These are phyloP conservation scores for Colletotrichum shisoi DNA, from an alignment of 2,329 filamentous ascomycete genomes.

Conservation along the genomic window DNA sequence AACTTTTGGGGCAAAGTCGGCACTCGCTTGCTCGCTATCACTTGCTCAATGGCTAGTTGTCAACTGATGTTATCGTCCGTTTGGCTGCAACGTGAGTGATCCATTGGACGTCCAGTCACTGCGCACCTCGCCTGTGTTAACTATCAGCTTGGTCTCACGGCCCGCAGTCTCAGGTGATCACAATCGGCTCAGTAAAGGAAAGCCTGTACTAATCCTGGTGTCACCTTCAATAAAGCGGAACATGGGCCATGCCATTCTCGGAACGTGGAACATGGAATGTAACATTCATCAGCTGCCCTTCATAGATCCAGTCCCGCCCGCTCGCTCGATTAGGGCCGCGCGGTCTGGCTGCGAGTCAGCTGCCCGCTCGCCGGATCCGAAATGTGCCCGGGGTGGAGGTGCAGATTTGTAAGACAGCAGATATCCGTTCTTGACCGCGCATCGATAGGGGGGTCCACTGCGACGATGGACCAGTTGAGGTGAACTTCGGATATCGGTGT, in stretches of 20 bases:
- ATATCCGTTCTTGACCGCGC: not conserved
- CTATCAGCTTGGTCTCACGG: not conserved
- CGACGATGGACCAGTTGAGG: not conserved
- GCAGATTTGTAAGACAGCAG: not conserved
- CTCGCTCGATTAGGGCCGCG: not conserved
- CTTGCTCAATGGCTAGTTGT: slow-evolving; percentile 18
- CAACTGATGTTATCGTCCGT: not conserved
- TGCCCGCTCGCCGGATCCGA: not conserved
- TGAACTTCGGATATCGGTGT: not conserved
- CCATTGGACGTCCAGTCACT: not conserved
- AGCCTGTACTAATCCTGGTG: not conserved
- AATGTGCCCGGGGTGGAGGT: not conserved
- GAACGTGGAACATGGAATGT: not conserved
- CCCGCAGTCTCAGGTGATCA: slow-evolving; percentile 19
- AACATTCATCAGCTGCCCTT: not conserved
- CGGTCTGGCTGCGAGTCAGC: slow-evolving; percentile 5
- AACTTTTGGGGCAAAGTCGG: slow-evolving; percentile 5
- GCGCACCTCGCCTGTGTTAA: not conserved
- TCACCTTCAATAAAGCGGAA: slow-evolving; percentile 24
- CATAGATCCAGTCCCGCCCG: not conserved
- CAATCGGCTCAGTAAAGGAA: not conserved
- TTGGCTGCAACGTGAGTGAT: not conserved
- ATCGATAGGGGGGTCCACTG: not conserved
- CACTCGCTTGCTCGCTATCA: not conserved
- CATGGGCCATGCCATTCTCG: slow-evolving; percentile 17